Base-by-base conservation (phyloP, 345 rosid species). In the Balakata baccata region DNA sequence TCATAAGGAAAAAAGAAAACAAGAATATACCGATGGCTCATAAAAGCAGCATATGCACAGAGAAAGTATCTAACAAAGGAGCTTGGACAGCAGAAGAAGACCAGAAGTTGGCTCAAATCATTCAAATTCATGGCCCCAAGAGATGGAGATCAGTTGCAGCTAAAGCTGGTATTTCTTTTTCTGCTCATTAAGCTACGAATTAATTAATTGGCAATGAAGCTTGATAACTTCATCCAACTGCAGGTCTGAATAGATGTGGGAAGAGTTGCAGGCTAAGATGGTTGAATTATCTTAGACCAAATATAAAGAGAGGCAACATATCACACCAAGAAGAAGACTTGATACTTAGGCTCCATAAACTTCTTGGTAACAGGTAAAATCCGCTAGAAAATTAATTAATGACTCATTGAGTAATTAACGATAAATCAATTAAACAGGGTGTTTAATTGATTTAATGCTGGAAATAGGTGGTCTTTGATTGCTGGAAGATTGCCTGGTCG, bases 191-290 rank as follows among this genome's bases (percentile, higher is more conserved):
- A 6, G 20, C 3, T 20, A 17, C 8, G 18, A 17, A 17, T 54
- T 5, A n/a, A 6, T 17, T 0, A 20, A 6, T 17, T 17, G 7
- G 61, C 1, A 7, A 20, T 56, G 59, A 54, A 17, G 20, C 29
- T 7, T 56, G 29, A 56, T 56, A 22, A 54, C 17, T 54, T 4
- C 34, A 56, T 14, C 17, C 13, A 50, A 14, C 20, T 69, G 74
- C 70, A 84, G 87, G 84, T 52, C 77, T 85, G 5, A 70, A 74
- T 41, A 80, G 86, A 76, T 82, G 89, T 69, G 89, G 87, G 11
- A 87, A 87, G 81, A 87, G 89, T 49, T 87, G 90, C 80, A 78
- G 90, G 38, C 68, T 85, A 50, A 85, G 90, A 76, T 87, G 90
- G 88, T 76, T 87, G 83, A 85, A 87, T 82, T 85, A 87, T 77